Base-by-base conservation (phyloP, 768 basidiomycete genomes). In the Tylopilus plumbeoviolaceoides region DNA sequence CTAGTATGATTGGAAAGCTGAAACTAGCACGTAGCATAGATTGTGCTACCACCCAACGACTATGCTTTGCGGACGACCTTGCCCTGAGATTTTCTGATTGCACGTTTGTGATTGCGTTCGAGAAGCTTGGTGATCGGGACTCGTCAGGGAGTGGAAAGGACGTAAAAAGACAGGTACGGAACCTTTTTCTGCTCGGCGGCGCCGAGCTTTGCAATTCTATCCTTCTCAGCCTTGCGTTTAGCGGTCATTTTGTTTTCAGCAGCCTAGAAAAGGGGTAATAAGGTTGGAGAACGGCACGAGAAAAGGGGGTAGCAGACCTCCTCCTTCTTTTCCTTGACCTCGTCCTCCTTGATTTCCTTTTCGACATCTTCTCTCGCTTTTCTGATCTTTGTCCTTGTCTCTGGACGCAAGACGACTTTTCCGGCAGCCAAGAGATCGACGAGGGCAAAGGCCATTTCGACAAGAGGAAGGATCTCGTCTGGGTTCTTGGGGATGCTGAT, bases 111-210 rank as follows among this genome's bases (percentile, higher is more conserved):
- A 61, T 90, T 89, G 58, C 85, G 85, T 46, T 91, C 90, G 51
- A 89, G 72, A 56, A 77, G 67, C 84, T 23, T 87, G 52, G 0
- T 31, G 30, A 54, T 27, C 9, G 20, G 20, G 14, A 44, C 31
- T n/a, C n/a, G 38, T 59, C 43, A 60, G 50, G 11, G 42, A 25
- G 6, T 11, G n/a, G 33, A 36, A 43, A 45, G 30, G 14, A 21
- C 7, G n/a, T 4, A 20, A 44, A 23, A 23, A 41, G 39, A 35
- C 14, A 31, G 52, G 20, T 5, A 51, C 44, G 17, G 53, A 18
- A 84, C 88, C 82, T 92, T 93, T 75, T 85, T 83, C 73, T 92
- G 91, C 60, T 92, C 89, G 18, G 83, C 78, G 28, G 89, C 77
- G 61, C 85, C 87, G 50, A 93, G 78, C 63, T 81, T 84, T 31